These are phyloP conservation scores for Logfia minima DNA, from an alignment of 129 eudicot genomes.

Conservation along the genomic window DNA sequence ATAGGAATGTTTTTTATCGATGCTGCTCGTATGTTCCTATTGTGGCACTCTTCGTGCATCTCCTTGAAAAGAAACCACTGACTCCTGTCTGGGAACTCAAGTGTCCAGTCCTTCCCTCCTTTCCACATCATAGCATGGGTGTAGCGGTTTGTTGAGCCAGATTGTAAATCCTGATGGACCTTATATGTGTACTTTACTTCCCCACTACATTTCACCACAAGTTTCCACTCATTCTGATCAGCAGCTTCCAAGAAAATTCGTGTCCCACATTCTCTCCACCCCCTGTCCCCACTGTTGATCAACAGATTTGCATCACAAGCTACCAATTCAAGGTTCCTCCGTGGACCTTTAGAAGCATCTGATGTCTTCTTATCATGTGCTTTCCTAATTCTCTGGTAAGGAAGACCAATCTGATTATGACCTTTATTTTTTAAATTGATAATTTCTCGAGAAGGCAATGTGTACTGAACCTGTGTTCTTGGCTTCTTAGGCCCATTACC, in stretches of 20 bases:
- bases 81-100: constrained; percentile 83
- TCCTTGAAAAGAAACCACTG: constrained; percentile 89
- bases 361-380: constrained; percentile 59
- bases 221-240: constrained; percentile 80
- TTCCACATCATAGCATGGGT: constrained; percentile 99
- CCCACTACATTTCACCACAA: constrained; percentile 73
- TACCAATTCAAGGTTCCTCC: constrained; percentile 56
- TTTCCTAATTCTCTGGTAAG: constrained; percentile 66
- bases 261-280: constrained; percentile 90
- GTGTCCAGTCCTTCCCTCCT: constrained; percentile 90
- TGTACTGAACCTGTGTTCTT: constrained; percentile 78
- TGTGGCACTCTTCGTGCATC: constrained; percentile 88
- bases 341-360: constrained; percentile 43
- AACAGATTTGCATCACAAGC: constrained; percentile 79
- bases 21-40: constrained; percentile 88
- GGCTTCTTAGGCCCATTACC: constrained; percentile 77
- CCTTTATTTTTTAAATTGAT: constrained; percentile 39
- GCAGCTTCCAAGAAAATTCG: constrained; percentile 62
- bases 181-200: constrained; percentile 65
- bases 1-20: constrained; percentile 87
- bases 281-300: constrained; percentile 63
- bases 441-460: constrained; percentile 57
- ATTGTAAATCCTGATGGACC: constrained; percentile 68
- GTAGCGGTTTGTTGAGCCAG: constrained; percentile 79
- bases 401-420: constrained; percentile 43